phyloP scores from a whole-genome alignment of 2,329 filamentous ascomycete genomes.

The Chrysoporthe puriensis region DNA sequence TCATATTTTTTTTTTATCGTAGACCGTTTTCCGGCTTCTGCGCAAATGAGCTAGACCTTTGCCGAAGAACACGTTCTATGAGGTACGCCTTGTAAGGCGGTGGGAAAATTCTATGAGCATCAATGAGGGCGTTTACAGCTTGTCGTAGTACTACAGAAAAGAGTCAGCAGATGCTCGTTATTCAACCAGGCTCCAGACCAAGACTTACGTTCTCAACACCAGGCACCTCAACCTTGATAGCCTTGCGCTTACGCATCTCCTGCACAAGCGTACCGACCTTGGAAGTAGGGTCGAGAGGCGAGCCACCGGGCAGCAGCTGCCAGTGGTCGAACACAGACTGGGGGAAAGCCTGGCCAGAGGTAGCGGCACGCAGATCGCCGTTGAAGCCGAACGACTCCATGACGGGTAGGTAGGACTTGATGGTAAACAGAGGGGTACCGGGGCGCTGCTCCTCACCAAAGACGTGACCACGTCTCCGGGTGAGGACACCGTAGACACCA shows the following conservation, averaged over 20 bases:
- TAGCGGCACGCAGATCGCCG: constrained; percentile 90
- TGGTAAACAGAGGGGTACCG: constrained; percentile 98
- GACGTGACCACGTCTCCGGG: constrained; percentile 97
- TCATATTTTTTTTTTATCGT: constrained; percentile 24
- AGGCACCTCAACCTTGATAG: constrained; percentile 95
- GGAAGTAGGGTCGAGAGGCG: constrained; percentile 78
- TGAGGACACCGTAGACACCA: constrained; percentile 99
- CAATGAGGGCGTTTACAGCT: constrained; percentile 73
- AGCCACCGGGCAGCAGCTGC: constrained; percentile 94
- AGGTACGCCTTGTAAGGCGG: constrained; percentile 44
- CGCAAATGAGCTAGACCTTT: constrained; percentile 20
- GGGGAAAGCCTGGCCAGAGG: constrained; percentile 97
- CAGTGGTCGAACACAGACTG: constrained; percentile 99
- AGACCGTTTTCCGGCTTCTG: constrained; percentile 32
- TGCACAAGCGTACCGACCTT: constrained; percentile 83
- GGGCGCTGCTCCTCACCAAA: constrained; percentile 98
- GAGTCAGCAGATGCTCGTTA: constrained; percentile 41
- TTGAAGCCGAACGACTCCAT: constrained; percentile 77
- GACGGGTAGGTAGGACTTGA: constrained; percentile 56
- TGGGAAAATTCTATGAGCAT: constrained; percentile 50
- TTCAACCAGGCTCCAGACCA: background rate
- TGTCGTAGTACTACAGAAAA: constrained; percentile 87
- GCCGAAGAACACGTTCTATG: constrained; percentile 44
- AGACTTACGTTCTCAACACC: constrained; percentile 91
- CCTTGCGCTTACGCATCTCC: constrained; percentile 98